Base-by-base conservation (phyloP, 352 stramenopile species). In the Pythium pectinolyticum region DNA sequence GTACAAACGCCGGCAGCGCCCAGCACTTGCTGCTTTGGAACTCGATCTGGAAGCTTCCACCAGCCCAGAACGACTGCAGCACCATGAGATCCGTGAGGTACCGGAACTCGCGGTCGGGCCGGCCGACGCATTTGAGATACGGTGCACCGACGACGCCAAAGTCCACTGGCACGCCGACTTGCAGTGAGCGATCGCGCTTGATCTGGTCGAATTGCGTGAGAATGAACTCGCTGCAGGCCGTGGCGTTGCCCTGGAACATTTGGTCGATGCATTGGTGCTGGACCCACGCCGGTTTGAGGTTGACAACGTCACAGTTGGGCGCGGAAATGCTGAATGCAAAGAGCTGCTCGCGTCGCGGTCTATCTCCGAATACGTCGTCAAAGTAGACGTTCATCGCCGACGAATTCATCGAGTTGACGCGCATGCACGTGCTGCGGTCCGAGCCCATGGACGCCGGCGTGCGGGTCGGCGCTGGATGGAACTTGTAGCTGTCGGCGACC, bases 261-360 rank as follows among this genome's bases (percentile, higher is more conserved):
- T 2, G 15, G 47, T 24, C 30, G 34, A 65, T 27, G 31, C 58
- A 66, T 0, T 53, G 25, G 20, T 60, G 40, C 12, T 60, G 27
- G 45, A 78, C 6, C 70, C 73, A 81, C 17, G 51, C 32, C 4
- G 67, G 57, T 0, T 41, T 19, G 27, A 82, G 49, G 59, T 82
- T 82, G 67, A 75, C 14, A 2, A 82, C 68, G 2, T 74, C 50
- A 62, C 73, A 82, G 20, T 59, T 50, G 0, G 70, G 67, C 0
- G 73, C 67, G 14, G 73, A 82, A 30, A 82, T 78, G 58, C 70
- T 78, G 52, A 63, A 71, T 3, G 61, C n/a, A 32, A 67, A 72
- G 14, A 71, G 43, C 35, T 75, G 58, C 32, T 66, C 58, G n/a
- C 70, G 70, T 0, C 70, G 60, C 19, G 60, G 17, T 2, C 62